A percentile compares a stretch with the other conserved stretches of the same genome.
Conservation (phyloP, 2,329 filamentous ascomycete species). For the Arthrobotrys entomopaga region DNA sequence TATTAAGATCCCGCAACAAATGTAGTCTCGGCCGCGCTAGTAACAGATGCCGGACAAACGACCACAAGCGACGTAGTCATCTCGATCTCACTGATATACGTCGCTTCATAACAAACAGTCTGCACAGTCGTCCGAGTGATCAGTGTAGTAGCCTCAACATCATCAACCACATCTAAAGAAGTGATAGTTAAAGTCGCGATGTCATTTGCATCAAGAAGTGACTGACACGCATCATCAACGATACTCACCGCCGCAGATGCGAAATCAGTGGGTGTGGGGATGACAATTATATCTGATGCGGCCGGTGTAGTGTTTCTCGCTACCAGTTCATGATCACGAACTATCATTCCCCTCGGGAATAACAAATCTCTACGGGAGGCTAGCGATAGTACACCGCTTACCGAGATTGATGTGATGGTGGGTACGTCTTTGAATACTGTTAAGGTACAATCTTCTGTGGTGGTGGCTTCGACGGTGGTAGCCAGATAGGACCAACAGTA, state of each 20-base stretch:
- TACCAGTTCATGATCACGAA: not conserved
- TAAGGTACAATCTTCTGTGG: constrained; percentile 26
- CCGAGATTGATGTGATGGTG: constrained; percentile 43
- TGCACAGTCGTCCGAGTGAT: constrained; percentile 28
- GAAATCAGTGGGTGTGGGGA: constrained; percentile 35
- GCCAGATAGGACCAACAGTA: constrained; percentile 43
- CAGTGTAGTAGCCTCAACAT: constrained; percentile 1
- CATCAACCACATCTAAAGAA: constrained; percentile 11
- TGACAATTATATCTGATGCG: constrained; percentile 6
- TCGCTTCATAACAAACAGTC: constrained; percentile 43
- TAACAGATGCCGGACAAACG: constrained; percentile 31
- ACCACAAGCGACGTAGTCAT: constrained; percentile 32
- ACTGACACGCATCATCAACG: constrained; percentile 7
- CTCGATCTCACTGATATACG: constrained; percentile 14
- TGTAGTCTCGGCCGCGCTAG: not conserved
- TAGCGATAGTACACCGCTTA: constrained; percentile 22
- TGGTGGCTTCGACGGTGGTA: constrained; percentile 7
- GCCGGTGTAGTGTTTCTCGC: constrained; percentile 4
- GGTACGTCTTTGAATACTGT: constrained; percentile 23
- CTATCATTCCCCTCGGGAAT: not conserved
- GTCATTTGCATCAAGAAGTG: constrained; percentile 12
- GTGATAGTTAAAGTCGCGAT: constrained; percentile 26
- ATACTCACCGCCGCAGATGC: not conserved
- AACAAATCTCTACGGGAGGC: not conserved
- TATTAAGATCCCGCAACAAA: not conserved